A percentile compares a stretch with the other conserved stretches of the same genome.
Evolutionary conservation across 192 early-diverging fungal species (phyloP).

Genomic region (Gaertneriomyces semiglobifer): DNA sequence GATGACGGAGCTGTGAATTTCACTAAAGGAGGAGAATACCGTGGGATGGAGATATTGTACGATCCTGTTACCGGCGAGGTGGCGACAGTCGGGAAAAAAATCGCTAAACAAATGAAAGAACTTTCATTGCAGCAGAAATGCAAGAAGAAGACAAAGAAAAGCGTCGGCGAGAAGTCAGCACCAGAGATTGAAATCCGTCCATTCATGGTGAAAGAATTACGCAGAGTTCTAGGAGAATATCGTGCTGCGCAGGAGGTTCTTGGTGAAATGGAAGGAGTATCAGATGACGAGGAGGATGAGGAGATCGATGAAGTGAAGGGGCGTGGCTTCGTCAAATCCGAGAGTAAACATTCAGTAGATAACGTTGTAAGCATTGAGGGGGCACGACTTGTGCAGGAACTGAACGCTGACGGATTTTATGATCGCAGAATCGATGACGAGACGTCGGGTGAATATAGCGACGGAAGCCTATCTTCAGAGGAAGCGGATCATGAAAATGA

Average conservation of each 20-base stretch:
- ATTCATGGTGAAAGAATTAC: conserved; percentile 4
- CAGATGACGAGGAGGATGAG: conserved; percentile 8
- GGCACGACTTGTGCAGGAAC: conserved; percentile 6
- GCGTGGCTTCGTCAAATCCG: conserved; percentile 17
- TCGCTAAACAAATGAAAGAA: background rate
- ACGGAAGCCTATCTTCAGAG: conserved; percentile 41
- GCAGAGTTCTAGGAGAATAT: conserved; percentile 10
- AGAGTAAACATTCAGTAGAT: conserved; percentile 7
- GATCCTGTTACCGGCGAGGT: conserved; percentile 11
- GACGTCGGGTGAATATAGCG: conserved; percentile 19
- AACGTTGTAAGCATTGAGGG: background rate
- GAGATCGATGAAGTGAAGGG: conserved; percentile 1
- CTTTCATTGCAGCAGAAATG: background rate
- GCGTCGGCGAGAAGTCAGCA: background rate
- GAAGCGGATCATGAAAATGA: background rate
- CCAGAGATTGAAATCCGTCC: background rate
- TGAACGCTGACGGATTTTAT: conserved; percentile 12
- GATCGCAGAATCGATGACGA: background rate
- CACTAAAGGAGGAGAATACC: conserved; percentile 11
- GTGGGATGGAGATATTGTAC: conserved; percentile 13
- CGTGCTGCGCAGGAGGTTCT: conserved; percentile 15
- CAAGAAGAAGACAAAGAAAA: background rate
- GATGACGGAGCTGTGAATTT: background rate
- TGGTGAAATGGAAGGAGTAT: background rate
- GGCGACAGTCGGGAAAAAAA: conserved; percentile 2